Evolutionary conservation across 2,329 filamentous ascomycete genomes (phyloP).

Genomic region (Pseudocercospora fuligena): DNA sequence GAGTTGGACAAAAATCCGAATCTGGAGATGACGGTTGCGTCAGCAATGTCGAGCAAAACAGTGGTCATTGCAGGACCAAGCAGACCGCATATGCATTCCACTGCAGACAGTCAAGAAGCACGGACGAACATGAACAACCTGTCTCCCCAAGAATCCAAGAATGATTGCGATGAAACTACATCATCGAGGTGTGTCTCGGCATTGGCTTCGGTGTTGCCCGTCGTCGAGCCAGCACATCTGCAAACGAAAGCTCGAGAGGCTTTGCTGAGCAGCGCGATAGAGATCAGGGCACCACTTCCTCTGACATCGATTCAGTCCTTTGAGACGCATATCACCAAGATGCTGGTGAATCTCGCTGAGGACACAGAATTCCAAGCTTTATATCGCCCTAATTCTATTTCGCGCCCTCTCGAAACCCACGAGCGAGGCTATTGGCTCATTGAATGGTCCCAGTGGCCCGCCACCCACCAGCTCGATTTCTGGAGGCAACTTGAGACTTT

Average conservation of each 20-base stretch:
- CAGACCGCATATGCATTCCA: not conserved
- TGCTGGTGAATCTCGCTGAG: slow-evolving; percentile 38
- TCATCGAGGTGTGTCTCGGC: not conserved
- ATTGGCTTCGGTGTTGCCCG: not conserved
- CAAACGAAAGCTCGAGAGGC: not conserved
- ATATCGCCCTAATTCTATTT: slow-evolving; percentile 45
- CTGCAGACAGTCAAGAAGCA: not conserved
- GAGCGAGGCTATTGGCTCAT: slow-evolving; percentile 83
- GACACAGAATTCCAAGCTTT: slow-evolving; percentile 32
- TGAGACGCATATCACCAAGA: slow-evolving; percentile 38
- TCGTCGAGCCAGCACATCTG: not conserved
- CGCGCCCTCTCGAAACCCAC: slow-evolving; percentile 58
- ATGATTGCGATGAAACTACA: not conserved
- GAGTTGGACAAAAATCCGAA: not conserved
- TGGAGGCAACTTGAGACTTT: slow-evolving; percentile 68
- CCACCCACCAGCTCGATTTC: slow-evolving; percentile 54
- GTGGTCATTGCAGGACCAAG: not conserved
- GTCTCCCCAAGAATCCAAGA: not conserved
- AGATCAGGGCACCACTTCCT: slow-evolving; percentile 34
- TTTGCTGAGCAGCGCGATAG: slow-evolving; percentile 10
- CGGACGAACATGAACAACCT: not conserved
- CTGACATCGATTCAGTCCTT: slow-evolving; percentile 29
- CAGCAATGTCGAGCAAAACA: not conserved
- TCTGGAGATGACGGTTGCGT: not conserved
- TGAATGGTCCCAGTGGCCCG: slow-evolving; percentile 61